Base-by-base conservation (phyloP, 1,284 basidiomycete species). In the Rhodofomes roseus region DNA sequence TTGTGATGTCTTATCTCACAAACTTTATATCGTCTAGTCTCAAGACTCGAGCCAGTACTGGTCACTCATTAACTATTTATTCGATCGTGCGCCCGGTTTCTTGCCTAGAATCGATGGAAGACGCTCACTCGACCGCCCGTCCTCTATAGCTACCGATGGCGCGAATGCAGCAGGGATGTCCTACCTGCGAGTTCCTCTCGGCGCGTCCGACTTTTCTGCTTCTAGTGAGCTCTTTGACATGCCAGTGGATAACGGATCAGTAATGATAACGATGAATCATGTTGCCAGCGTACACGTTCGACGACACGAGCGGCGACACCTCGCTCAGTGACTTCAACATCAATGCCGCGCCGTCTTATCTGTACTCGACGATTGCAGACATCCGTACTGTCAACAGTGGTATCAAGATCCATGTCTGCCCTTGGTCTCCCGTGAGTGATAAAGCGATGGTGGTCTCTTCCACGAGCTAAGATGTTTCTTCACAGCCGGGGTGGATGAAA, bases 401-500 rank as follows among this genome's bases (percentile, higher is more conserved):
- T 60, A 57, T 82, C 34, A 76, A 73, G 62, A 70, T 83, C 5
- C 78, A 81, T 50, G 60, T 81, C 18, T 39, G 79, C 31, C 81
- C 81, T 1, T 83, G 82, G 81, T 81, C 80, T 58, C 78, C 81
- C 9, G 80, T 82, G 60, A 61, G 76, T 68, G 12, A n/a, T 44
- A 2, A n/a, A 3, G 4, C 12, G 20, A 20, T 40, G 22, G 18
- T 14, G 27, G 18, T 8, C 37, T 37, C 1, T 1, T 3, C 31
- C 25, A 14, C 41, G 37, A 4, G 3, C 20, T 31, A 29, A 12
- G 31, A 56, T 57, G 54, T 62, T 29, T 55, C 43, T 34, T 31
- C 14, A 7, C 58, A 82, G 80, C 81, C 81, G 4, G 79, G 70
- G 18, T 83, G 81, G 81, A 81, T 82, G 80, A 83, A 82, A 63